Evolutionary conservation across 768 basidiomycete species (phyloP).

Genomic region (Gymnopilus dilepis): DNA sequence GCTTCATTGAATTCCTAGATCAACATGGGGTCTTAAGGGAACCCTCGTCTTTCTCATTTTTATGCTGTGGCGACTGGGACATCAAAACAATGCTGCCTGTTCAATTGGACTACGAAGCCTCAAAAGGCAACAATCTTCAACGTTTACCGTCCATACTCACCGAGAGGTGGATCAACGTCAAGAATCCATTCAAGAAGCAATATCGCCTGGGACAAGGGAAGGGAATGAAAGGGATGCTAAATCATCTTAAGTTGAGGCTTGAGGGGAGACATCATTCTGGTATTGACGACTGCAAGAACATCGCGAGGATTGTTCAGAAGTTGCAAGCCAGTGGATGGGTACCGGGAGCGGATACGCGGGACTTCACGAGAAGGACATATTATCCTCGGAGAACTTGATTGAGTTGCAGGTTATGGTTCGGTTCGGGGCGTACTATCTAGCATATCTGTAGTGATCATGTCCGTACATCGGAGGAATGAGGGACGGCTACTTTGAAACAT

Average conservation of each 20-base stretch:
- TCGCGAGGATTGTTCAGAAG: constrained; percentile 1
- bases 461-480: too few species aligned
- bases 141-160: not conserved
- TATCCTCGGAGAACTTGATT: not conserved
- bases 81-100: not conserved
- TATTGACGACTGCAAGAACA: constrained; percentile 1
- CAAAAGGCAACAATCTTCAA: not conserved
- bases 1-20: not conserved
- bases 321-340: not conserved
- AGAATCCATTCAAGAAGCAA: not conserved
- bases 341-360: not conserved
- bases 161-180: not conserved
- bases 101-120: not conserved
- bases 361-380: not conserved
- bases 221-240: not conserved
- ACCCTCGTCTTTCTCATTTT: not conserved
- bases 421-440: too few species aligned
- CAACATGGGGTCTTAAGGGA: not conserved
- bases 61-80: not conserved
- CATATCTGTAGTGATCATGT: too few species aligned
- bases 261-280: constrained; percentile 4
- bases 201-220: not conserved
- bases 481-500: too few species aligned
- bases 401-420: too few species aligned
- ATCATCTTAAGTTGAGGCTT: not conserved